Percentiles rank a stretch among this genome's conserved stretches.
Evolutionary conservation across 345 rosid genomes (phyloP).

Genomic region (Lepidium africanum): DNA sequence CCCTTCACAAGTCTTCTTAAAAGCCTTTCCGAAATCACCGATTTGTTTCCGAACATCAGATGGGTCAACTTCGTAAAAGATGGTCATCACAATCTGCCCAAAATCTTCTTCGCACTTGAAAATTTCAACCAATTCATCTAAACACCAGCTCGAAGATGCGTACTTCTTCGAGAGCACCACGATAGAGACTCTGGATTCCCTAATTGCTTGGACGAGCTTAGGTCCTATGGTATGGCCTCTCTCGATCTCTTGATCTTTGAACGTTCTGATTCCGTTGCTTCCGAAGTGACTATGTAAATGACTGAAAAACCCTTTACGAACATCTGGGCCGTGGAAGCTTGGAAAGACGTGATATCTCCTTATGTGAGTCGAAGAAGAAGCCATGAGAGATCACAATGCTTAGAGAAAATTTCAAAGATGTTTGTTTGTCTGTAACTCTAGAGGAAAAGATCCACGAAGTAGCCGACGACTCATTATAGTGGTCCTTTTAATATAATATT

Average conservation of each 20-base stretch:
- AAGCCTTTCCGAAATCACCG: not conserved
- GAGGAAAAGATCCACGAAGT: too few species aligned
- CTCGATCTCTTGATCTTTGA: not conserved
- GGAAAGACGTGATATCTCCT: not conserved
- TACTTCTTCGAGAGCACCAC: not conserved
- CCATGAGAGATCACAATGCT: not conserved
- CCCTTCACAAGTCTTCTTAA: not conserved
- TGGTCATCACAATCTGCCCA: not conserved
- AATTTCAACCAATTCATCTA: not conserved
- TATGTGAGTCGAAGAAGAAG: not conserved
- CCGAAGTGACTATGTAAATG: not conserved
- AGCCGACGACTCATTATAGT: too few species aligned
- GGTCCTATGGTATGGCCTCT: not conserved
- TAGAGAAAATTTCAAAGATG: not conserved
- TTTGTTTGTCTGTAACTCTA: too few species aligned
- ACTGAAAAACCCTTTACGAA: not conserved
- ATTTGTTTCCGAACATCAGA: not conserved
- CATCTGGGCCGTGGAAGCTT: conserved; percentile 4
- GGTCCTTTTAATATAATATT: too few species aligned
- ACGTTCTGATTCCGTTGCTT: not conserved
- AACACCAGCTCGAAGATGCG: not conserved
- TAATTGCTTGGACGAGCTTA: not conserved
- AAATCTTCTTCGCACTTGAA: not conserved
- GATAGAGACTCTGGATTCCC: not conserved
- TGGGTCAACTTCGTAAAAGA: not conserved